These are phyloP conservation scores for Hypoxylon sp. DNA, from an alignment of 2,329 filamentous ascomycete species.

Conservation along the genomic window DNA sequence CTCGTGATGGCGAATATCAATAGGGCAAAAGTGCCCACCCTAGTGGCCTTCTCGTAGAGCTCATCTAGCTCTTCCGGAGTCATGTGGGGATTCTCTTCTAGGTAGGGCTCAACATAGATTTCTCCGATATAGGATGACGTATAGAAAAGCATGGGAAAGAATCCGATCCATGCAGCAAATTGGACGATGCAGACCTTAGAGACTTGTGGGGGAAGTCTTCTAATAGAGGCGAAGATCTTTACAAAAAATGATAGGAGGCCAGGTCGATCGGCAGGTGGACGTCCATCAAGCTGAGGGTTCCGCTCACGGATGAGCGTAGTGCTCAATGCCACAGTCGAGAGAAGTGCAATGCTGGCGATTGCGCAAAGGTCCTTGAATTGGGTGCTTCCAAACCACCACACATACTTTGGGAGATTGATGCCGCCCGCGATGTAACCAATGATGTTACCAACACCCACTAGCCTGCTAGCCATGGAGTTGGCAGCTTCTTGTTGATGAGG, in stretches of 20 bases:
- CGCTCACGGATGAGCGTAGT: slow-evolving; percentile 80
- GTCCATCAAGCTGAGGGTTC: slow-evolving; percentile 81
- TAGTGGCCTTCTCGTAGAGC: slow-evolving; percentile 87
- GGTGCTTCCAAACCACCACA: slow-evolving; percentile 86
- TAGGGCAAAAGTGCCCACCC: slow-evolving; percentile 89
- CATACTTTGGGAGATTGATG: slow-evolving; percentile 78
- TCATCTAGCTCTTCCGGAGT: slow-evolving; percentile 80
- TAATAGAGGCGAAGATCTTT: slow-evolving; percentile 82
- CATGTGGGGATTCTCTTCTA: slow-evolving; percentile 84
- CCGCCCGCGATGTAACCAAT: slow-evolving; percentile 91
- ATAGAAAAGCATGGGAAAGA: slow-evolving; percentile 97
- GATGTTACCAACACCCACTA: slow-evolving; percentile 91
- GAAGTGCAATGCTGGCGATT: slow-evolving; percentile 83
- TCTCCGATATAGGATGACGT: slow-evolving; percentile 94
- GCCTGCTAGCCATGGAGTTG: slow-evolving; percentile 93
- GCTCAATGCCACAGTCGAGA: slow-evolving; percentile 78
- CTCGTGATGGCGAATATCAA: slow-evolving; percentile 91
- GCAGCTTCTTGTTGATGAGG: slow-evolving; percentile 93
- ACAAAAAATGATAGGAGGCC: slow-evolving; percentile 85
- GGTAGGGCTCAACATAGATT: slow-evolving; percentile 88
- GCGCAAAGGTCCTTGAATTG: slow-evolving; percentile 95
- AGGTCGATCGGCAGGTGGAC: slow-evolving; percentile 70
- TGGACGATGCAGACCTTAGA: slow-evolving; percentile 85
- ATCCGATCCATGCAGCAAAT: slow-evolving; percentile 92
- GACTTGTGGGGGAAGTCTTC: slow-evolving; percentile 84